Base-by-base conservation (phyloP, 768 basidiomycete species). In the Lactifluus pinguis region DNA sequence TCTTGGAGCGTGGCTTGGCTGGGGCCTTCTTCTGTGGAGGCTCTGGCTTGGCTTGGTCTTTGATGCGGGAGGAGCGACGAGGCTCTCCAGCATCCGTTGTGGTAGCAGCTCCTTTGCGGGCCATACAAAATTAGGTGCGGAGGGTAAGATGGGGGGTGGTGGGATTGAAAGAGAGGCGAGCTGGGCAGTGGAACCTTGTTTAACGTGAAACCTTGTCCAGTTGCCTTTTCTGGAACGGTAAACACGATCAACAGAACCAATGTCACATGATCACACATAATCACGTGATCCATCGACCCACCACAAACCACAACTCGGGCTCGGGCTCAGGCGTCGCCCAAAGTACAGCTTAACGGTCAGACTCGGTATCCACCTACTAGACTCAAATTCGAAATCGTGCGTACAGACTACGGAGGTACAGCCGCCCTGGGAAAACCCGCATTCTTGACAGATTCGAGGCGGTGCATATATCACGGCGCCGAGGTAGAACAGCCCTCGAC, bases 41-140 rank as follows among this genome's bases (percentile, higher is more conserved):
- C 30, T 74, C 83, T 2, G 74, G 69, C 71, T 84, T 86, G 56
- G 84, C 85, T 61, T 81, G 79, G 30, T 84, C 85, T 72, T 88
- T 88, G 74, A 89, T 87, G 68, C 87, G 84, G 36, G 80, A 73
- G 8, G 86, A 88, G 73, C 87, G 87, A 71, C 87, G 86, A 41
- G 86, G 86, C 69, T 78, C 77, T 48, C 74, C 73, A 53, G 75
- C 70, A 25, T 73, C 77, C 2, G 71, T 70, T 39, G 78, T 61
- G 49, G 80, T 66, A 52, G 78, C 73, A 30, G 81, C 81, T 52
- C 85, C 79, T 81, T 87, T 89, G 68, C 86, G 83, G 65, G 87
- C 85, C 87, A 89, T 89, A 58, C 50, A 63, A 52, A 50, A 51
- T 30, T 19, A 34, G 32, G 58, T 59, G 60, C 64, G 65, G 70